Conservation (phyloP, 2,329 filamentous ascomycete species). For the Aspergillus proliferans region DNA sequence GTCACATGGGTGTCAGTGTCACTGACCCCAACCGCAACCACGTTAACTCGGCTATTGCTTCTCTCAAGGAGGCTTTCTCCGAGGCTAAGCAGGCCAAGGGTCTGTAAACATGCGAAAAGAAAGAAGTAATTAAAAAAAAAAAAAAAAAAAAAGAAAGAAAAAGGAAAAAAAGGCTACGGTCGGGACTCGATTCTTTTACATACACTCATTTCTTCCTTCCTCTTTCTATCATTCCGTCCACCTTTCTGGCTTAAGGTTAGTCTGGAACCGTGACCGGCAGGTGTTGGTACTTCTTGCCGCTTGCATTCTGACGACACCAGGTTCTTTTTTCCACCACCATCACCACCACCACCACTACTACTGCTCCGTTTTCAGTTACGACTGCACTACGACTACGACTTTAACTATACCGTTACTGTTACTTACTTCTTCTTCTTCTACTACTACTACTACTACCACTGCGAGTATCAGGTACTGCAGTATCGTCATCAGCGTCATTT, state of each 20-base stretch:
- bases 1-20: constrained; percentile 94
- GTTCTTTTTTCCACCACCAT: constrained; percentile 4
- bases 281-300: constrained; percentile 20
- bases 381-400: no score
- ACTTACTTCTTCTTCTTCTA: no score
- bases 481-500: no score
- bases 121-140: not conserved
- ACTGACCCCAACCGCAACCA: constrained; percentile 73
- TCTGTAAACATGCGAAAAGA: constrained; percentile 19
- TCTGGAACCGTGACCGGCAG: constrained; percentile 26
- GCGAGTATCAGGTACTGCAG: no score
- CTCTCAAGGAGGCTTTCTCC: constrained; percentile 65
- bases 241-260: constrained; percentile 20
- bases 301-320: constrained; percentile 33
- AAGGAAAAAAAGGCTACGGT: not conserved
- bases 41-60: constrained; percentile 75
- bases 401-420: no score
- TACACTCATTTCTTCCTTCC: not conserved
- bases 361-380: constrained; percentile 1
- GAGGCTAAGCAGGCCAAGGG: constrained; percentile 64
- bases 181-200: not conserved
- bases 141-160: not conserved
- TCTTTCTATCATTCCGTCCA: not conserved
- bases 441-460: no score
- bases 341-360: not conserved